Evolutionary conservation across 805 yeast genomes (phyloP).

Genomic region (Myxozyma sirexii): DNA sequence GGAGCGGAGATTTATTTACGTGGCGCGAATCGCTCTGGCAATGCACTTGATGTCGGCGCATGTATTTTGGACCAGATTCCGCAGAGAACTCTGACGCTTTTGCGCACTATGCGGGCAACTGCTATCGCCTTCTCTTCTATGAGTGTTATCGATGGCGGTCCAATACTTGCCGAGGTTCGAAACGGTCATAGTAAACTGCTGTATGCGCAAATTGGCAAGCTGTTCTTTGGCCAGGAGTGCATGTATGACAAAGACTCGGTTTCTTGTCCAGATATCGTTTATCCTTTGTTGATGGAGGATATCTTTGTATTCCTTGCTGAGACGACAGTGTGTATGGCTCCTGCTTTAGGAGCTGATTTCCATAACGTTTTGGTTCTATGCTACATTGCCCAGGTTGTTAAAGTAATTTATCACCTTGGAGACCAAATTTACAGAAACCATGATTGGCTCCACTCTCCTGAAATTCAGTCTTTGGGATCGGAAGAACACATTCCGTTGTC

Average conservation of each 20-base stretch:
- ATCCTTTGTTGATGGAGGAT: slow-evolving; percentile 36
- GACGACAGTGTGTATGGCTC: slow-evolving; percentile 49
- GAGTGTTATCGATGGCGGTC: slow-evolving; percentile 20
- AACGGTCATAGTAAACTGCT: not conserved
- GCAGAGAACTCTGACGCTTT: slow-evolving; percentile 59
- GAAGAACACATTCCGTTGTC: not conserved
- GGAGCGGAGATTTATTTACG: slow-evolving; percentile 32
- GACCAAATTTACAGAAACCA: slow-evolving; percentile 9
- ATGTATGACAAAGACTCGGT: slow-evolving; percentile 33
- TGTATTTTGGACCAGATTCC: slow-evolving; percentile 60
- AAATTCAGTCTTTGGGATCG: slow-evolving; percentile 1
- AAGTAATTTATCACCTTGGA: slow-evolving; percentile 43
- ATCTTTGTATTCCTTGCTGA: slow-evolving; percentile 43
- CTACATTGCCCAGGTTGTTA: slow-evolving; percentile 57
- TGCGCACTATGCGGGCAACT: slow-evolving; percentile 54
- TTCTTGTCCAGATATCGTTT: slow-evolving; percentile 25
- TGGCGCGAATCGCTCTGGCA: slow-evolving; percentile 22
- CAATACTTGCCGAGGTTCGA: not conserved
- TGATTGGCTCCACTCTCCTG: slow-evolving; percentile 12
- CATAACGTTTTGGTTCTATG: slow-evolving; percentile 55
- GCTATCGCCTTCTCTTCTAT: slow-evolving; percentile 38
- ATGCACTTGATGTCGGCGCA: slow-evolving; percentile 40
- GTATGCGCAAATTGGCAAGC: slow-evolving; percentile 27
- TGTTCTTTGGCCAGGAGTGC: slow-evolving; percentile 33
- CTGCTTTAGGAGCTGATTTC: slow-evolving; percentile 48